Conservation (phyloP, 306 rosid genomes). For the Urtica urens region DNA sequence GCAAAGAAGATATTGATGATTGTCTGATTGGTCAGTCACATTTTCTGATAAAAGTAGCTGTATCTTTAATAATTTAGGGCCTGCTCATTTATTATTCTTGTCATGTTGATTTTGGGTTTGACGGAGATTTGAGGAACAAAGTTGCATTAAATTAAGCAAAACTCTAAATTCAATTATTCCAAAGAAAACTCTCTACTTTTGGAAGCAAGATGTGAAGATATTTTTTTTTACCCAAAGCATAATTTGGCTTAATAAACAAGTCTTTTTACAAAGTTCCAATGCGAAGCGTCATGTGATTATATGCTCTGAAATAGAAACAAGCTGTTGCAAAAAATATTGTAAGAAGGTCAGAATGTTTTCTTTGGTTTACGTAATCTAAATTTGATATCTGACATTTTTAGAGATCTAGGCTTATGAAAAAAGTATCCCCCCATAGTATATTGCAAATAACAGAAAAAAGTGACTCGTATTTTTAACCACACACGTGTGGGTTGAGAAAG, state of each 20-base stretch:
- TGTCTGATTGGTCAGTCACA: background rate
- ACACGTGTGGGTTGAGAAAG: constrained; percentile 26
- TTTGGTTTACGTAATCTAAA: background rate
- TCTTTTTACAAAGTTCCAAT: constrained; percentile 17
- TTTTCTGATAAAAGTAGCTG: background rate
- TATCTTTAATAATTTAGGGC: constrained; percentile 8
- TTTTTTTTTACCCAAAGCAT: too few species aligned
- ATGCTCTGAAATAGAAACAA: constrained; percentile 7
- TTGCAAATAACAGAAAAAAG: background rate
- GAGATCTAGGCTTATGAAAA: background rate
- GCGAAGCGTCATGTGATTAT: constrained; percentile 11
- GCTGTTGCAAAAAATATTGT: constrained; percentile 4
- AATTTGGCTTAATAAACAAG: constrained; percentile 6
- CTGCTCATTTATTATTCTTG: background rate
- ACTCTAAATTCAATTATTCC: background rate
- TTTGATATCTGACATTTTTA: background rate
- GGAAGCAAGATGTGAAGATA: constrained; percentile 12
- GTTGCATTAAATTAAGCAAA: constrained; percentile 18
- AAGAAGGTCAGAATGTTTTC: constrained; percentile 16
- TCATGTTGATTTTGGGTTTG: constrained; percentile 21
- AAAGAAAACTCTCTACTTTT: constrained; percentile 6
- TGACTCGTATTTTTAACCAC: constrained; percentile 13
- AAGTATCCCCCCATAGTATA: too few species aligned
- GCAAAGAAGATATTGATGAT: background rate
- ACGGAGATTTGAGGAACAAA: constrained; percentile 26